Conservation (phyloP, 2,329 filamentous ascomycete genomes). For the Decorospora gaudefroyi region DNA sequence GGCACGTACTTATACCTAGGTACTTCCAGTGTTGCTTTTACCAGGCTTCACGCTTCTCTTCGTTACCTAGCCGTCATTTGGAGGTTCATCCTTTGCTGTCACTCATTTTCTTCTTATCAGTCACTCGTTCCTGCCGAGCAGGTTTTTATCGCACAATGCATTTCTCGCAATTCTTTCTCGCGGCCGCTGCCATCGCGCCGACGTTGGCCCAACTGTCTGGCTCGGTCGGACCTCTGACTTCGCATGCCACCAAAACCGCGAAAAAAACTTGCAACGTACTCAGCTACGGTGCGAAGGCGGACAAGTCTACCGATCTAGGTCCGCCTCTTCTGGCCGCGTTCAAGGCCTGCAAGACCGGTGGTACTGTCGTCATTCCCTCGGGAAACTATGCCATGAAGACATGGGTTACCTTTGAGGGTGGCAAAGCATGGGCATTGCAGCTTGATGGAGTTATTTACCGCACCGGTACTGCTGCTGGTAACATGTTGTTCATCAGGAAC, state of each 20-base stretch:
- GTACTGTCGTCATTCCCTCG: conserved; percentile 56
- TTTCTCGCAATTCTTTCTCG: conserved; percentile 28
- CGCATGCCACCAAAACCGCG: conserved; percentile 49
- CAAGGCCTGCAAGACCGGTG: conserved; percentile 57
- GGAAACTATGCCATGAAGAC: conserved; percentile 57
- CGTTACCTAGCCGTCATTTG: not conserved
- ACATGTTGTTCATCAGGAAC: conserved; percentile 60
- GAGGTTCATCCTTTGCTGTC: conserved; percentile 3
- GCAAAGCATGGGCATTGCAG: conserved; percentile 57
- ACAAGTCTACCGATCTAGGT: conserved; percentile 58
- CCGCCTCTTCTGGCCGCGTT: conserved; percentile 56
- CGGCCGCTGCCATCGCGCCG: conserved; percentile 24
- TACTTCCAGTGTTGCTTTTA: not conserved
- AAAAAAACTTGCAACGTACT: conserved; percentile 59
- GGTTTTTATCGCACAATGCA: conserved; percentile 31
- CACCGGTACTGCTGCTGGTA: conserved; percentile 55
- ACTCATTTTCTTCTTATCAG: conserved; percentile 14
- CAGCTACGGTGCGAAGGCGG: conserved; percentile 58
- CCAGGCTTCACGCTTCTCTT: conserved; percentile 1
- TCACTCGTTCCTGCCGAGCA: conserved; percentile 33
- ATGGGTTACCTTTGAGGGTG: conserved; percentile 56
- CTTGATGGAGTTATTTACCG: conserved; percentile 60
- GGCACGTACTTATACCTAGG: not conserved
- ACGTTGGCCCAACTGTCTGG: conserved; percentile 42
- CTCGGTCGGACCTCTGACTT: conserved; percentile 41